phyloP scores from a whole-genome alignment of 2,329 filamentous ascomycete genomes.

The Xylaria sp. region DNA sequence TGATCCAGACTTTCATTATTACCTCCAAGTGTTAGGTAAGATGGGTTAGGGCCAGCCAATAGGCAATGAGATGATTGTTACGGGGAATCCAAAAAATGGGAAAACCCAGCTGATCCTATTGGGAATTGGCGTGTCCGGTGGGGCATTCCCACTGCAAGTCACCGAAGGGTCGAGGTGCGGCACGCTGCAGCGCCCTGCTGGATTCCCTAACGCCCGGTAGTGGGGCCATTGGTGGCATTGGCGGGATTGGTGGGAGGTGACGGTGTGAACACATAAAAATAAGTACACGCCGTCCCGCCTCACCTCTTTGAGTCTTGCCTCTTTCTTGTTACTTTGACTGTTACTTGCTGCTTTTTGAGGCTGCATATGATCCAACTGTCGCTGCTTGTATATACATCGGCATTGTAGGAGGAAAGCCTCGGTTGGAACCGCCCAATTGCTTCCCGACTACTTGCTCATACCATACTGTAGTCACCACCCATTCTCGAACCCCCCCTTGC shows the following conservation, averaged over 20 bases:
- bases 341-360: neutral
- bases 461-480: neutral
- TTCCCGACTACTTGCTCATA: neutral
- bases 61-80: neutral
- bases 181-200: slow-evolving; percentile 1
- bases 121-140: slow-evolving; percentile 8
- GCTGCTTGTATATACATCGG: neutral
- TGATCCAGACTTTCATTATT: neutral
- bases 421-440: slow-evolving; percentile 8
- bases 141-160: slow-evolving; percentile 14
- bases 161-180: slow-evolving; percentile 19
- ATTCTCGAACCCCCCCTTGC: neutral
- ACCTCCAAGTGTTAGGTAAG: neutral
- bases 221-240: neutral
- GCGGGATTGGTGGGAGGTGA: neutral
- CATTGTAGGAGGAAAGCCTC: slow-evolving; percentile 8
- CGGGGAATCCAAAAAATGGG: slow-evolving; percentile 4
- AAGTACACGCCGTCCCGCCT: slow-evolving; percentile 13
- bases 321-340: neutral
- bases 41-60: slow-evolving; percentile 11
- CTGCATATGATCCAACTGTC: neutral
- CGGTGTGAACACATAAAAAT: slow-evolving; percentile 15
- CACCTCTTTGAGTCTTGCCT: slow-evolving; percentile 5
- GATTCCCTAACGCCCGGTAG: neutral
- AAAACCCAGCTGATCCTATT: slow-evolving; percentile 16